Conservation (phyloP, 2,329 filamentous ascomycete species). For the Aspergillus transmontanensis region DNA sequence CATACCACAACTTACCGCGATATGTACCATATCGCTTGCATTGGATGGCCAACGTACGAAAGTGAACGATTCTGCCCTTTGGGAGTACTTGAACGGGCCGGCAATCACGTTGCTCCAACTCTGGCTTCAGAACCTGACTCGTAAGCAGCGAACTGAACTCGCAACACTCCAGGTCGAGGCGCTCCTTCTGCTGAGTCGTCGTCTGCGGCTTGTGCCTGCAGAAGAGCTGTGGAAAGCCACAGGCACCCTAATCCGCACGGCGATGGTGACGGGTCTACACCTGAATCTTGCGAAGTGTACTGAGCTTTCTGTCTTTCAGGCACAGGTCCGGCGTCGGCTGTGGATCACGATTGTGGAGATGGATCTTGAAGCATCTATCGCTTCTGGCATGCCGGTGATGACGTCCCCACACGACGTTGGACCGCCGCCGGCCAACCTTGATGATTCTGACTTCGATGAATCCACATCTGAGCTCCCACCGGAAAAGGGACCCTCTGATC, state of each 20-base stretch:
- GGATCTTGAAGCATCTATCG: constrained; percentile 49
- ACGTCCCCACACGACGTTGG: constrained; percentile 41
- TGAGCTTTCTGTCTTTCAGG: constrained; percentile 37
- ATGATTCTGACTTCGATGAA: constrained; percentile 46
- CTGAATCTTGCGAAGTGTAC: constrained; percentile 38
- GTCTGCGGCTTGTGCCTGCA: constrained; percentile 12
- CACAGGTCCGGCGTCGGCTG: constrained; percentile 37
- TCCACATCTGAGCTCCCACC: constrained; percentile 31
- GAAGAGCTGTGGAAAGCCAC: constrained; percentile 49
- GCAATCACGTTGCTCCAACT: constrained; percentile 14
- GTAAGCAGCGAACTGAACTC: constrained; percentile 24
- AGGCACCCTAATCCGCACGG: constrained; percentile 33
- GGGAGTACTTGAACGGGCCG: constrained; percentile 20
- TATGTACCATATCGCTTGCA: constrained; percentile 12
- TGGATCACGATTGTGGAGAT: constrained; percentile 45
- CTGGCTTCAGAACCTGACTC: constrained; percentile 22
- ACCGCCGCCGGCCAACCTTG: constrained; percentile 43
- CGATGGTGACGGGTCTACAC: constrained; percentile 46
- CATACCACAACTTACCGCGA: constrained; percentile 22
- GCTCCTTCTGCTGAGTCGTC: constrained; percentile 18
- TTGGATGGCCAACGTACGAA: constrained; percentile 6
- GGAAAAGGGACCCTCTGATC: constrained; percentile 26
- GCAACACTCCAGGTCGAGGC: constrained; percentile 21
- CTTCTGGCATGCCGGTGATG: constrained; percentile 43
- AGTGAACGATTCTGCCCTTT: constrained; percentile 10